A percentile compares a stretch with the other conserved stretches of the same genome.
Conservation (phyloP, 2,329 filamentous ascomycete species). For the Fusarium oxysporum region DNA sequence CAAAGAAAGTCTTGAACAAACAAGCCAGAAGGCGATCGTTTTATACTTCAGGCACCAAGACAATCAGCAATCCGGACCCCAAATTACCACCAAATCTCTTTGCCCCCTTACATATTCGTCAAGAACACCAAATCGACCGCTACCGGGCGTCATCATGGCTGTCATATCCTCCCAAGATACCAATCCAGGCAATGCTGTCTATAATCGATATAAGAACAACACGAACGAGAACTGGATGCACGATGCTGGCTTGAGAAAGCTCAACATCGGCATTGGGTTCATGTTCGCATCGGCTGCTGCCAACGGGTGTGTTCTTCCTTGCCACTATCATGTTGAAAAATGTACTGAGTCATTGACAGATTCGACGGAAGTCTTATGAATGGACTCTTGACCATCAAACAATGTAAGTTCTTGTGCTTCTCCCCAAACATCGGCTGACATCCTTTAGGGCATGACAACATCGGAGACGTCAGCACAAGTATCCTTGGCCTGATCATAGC, state of each 20-base stretch:
- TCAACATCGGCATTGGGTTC: slow-evolving; percentile 23
- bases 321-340: accelerated
- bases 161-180: neutral
- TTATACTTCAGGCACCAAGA: neutral
- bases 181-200: slow-evolving; percentile 14
- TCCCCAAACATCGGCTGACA: neutral
- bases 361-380: slow-evolving; percentile 36
- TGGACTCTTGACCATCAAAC: neutral
- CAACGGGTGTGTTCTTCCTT: slow-evolving; percentile 1
- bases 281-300: slow-evolving; percentile 27
- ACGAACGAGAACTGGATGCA: slow-evolving; percentile 25
- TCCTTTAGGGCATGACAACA: slow-evolving; percentile 14
- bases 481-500: slow-evolving; percentile 34
- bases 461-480: slow-evolving; percentile 24
- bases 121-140: neutral
- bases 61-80: neutral
- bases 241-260: slow-evolving; percentile 17
- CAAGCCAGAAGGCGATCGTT: too few relatives aligned
- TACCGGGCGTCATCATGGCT: slow-evolving; percentile 1
- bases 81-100: too few relatives aligned
- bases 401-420: neutral
- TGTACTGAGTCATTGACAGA: neutral
- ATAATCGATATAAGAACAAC: slow-evolving; percentile 19
- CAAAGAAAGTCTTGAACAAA: too few relatives aligned
- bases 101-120: neutral